Evolutionary conservation across 108 stramenopile genomes (phyloP).

Genomic region (Mayamaea pseudoterrestris): DNA sequence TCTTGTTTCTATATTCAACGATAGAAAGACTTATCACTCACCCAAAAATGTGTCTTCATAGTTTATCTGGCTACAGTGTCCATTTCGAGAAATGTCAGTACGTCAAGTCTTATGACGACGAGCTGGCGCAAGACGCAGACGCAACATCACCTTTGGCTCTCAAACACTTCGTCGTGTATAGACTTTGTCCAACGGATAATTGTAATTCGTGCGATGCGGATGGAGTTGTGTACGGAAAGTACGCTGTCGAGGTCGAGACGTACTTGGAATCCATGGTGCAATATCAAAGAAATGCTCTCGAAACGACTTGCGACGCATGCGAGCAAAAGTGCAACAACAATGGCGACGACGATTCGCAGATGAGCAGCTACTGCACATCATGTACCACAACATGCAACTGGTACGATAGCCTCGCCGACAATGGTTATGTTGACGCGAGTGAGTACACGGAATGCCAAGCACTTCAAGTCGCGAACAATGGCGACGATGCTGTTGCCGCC

Average conservation of each 20-base stretch:
- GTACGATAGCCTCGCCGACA: conserved; percentile 33
- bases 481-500: conserved; percentile 6
- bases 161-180: conserved; percentile 62
- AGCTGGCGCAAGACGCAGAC: conserved; percentile 30
- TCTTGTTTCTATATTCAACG: too few species aligned
- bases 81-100: conserved; percentile 73
- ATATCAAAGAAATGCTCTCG: conserved; percentile 33
- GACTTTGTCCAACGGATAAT: conserved; percentile 42
- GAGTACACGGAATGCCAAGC: conserved; percentile 43
- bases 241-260: conserved; percentile 45
- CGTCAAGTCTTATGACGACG: conserved; percentile 49
- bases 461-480: conserved; percentile 18
- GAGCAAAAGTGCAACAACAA: conserved; percentile 38
- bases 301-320: conserved; percentile 54
- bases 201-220: conserved; percentile 30
- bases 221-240: conserved; percentile 65
- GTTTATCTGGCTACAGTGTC: conserved; percentile 47
- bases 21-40: too few species aligned
- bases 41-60: too few species aligned
- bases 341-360: too few species aligned
- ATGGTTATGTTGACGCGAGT: conserved; percentile 63
- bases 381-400: conserved; percentile 19
- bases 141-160: conserved; percentile 28
- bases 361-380: conserved; percentile 9
- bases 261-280: conserved; percentile 44